Percentiles rank a stretch among this genome's conserved stretches.
Evolutionary conservation across 2,329 filamentous ascomycete species (phyloP).

Genomic region (Cryphonectria parasitica): DNA sequence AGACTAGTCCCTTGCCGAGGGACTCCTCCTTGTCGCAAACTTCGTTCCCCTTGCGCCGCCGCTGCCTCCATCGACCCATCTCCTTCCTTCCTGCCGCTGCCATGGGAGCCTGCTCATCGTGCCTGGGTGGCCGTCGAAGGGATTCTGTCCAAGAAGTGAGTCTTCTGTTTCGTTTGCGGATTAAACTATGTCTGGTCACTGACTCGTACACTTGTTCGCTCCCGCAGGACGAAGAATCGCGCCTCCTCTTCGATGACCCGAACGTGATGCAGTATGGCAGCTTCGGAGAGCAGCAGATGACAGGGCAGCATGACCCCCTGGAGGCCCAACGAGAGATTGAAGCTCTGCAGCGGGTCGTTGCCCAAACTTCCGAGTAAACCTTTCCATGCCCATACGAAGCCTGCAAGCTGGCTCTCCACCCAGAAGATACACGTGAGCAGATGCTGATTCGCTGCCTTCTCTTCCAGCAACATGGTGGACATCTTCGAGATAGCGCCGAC

Average conservation of each 20-base stretch:
- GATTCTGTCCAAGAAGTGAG: slow-evolving; percentile 27
- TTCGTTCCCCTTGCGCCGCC: not conserved
- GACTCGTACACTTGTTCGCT: not conserved
- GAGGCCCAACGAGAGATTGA: slow-evolving; percentile 68
- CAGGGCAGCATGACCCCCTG: slow-evolving; percentile 60
- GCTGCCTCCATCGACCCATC: not conserved
- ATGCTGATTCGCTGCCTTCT: slow-evolving; percentile 19
- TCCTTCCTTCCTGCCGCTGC: not conserved
- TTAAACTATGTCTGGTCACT: slow-evolving; percentile 1
- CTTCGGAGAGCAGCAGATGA: slow-evolving; percentile 60
- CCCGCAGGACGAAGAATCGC: slow-evolving; percentile 58
- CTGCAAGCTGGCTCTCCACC: slow-evolving; percentile 8
- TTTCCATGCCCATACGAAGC: slow-evolving; percentile 11
- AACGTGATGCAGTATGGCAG: slow-evolving; percentile 65
- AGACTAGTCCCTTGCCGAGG: slow-evolving; percentile 22
- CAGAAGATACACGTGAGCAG: slow-evolving; percentile 1
- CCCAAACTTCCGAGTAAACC: slow-evolving; percentile 66
- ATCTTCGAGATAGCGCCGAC: slow-evolving; percentile 67
- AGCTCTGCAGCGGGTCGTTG: slow-evolving; percentile 65
- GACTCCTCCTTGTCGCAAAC: slow-evolving; percentile 9
- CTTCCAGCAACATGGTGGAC: slow-evolving; percentile 66
- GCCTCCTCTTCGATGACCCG: slow-evolving; percentile 64
- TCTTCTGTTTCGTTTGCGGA: not conserved
- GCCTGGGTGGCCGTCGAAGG: slow-evolving; percentile 27
- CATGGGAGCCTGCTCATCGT: slow-evolving; percentile 30